Conservation (phyloP, 345 rosid species). For the Turritis glabra region DNA sequence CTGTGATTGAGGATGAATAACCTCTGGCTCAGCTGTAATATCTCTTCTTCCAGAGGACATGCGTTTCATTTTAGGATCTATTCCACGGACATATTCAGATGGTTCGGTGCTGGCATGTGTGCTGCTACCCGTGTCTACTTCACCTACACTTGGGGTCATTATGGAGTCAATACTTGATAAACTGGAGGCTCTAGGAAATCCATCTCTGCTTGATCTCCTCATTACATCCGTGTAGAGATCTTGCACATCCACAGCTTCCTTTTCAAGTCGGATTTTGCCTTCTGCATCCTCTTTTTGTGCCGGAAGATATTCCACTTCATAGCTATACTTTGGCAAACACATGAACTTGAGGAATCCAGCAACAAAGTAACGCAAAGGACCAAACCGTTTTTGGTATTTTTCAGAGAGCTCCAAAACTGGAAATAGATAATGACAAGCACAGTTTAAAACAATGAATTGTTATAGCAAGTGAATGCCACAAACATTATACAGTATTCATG, state of each 20-base stretch:
- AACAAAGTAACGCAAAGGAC: slow-evolving; percentile 94
- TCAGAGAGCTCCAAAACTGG: slow-evolving; percentile 95
- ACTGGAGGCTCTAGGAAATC: slow-evolving; percentile 96
- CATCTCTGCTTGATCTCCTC: slow-evolving; percentile 77
- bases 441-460: background rate
- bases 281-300: slow-evolving; percentile 72
- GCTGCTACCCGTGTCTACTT: slow-evolving; percentile 69
- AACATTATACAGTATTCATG: slow-evolving; percentile 6
- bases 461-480: background rate
- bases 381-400: slow-evolving; percentile 89
- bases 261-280: slow-evolving; percentile 49
- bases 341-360: slow-evolving; percentile 96
- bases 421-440: slow-evolving; percentile 36
- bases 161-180: slow-evolving; percentile 93
- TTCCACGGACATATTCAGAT: slow-evolving; percentile 90
- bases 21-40: slow-evolving; percentile 73
- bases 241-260: slow-evolving; percentile 66
- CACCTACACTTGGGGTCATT: slow-evolving; percentile 88
- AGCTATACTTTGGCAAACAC: slow-evolving; percentile 95
- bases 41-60: slow-evolving; percentile 81
- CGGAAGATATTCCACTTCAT: slow-evolving; percentile 92
- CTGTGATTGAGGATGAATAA: slow-evolving; percentile 81
- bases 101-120: slow-evolving; percentile 87
- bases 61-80: slow-evolving; percentile 88
- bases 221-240: slow-evolving; percentile 82